Evolutionary conservation across 2,329 filamentous ascomycete species (phyloP).

Genomic region (Penicillium glabrum): DNA sequence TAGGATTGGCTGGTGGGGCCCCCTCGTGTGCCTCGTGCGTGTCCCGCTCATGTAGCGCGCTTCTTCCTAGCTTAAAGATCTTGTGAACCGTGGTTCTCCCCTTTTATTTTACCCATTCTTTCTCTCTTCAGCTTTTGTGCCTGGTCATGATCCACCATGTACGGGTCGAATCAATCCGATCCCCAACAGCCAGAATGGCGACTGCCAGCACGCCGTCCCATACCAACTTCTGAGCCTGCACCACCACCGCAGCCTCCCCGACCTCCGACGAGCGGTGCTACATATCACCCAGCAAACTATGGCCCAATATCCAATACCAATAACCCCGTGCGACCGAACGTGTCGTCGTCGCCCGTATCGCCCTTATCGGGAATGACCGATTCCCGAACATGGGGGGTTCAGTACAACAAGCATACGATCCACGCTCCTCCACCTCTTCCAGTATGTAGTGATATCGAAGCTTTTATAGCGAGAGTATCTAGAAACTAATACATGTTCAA

Average conservation of each 20-base stretch:
- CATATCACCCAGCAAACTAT: constrained; percentile 38
- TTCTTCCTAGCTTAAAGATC: background rate
- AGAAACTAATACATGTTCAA: constrained; percentile 6
- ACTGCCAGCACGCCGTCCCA: constrained; percentile 24
- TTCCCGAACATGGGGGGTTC: constrained; percentile 45
- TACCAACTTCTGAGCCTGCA: constrained; percentile 16
- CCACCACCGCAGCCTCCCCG: constrained; percentile 28
- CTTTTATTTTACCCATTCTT: background rate
- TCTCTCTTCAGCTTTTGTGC: background rate
- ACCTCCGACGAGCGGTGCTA: constrained; percentile 17
- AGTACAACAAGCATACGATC: constrained; percentile 38
- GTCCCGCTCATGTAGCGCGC: background rate
- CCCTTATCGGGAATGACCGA: constrained; percentile 25
- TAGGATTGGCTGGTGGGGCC: background rate
- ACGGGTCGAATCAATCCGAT: constrained; percentile 30
- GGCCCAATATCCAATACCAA: constrained; percentile 34
- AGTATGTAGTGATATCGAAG: constrained; percentile 24
- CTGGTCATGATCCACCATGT: constrained; percentile 29
- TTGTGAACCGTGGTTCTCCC: background rate
- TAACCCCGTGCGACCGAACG: constrained; percentile 13
- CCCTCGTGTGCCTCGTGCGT: background rate
- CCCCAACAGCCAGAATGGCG: constrained; percentile 42
- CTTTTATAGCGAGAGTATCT: background rate
- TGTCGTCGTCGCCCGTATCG: constrained; percentile 8
- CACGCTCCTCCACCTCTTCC: constrained; percentile 37